Evolutionary conservation across 1,284 basidiomycete species (phyloP).

Genomic region (Testicularia cyperi): DNA sequence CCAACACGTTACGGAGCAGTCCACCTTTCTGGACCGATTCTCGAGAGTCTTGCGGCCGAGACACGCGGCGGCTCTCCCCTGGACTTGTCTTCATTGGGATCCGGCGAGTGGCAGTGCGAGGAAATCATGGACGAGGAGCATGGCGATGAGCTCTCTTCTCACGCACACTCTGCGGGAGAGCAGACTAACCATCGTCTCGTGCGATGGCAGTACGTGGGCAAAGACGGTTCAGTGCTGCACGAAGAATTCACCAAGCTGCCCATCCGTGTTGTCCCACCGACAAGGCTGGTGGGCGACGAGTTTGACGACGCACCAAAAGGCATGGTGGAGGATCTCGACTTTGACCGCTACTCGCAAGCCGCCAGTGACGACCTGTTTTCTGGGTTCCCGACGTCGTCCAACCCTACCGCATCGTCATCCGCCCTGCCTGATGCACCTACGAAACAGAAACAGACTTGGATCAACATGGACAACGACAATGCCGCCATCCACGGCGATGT

Average conservation of each 20-base stretch:
- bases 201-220: slow-evolving; percentile 30
- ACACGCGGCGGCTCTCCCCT: slow-evolving; percentile 3
- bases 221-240: slow-evolving; percentile 30
- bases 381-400: slow-evolving; percentile 14
- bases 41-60: slow-evolving; percentile 26
- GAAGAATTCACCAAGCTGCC: slow-evolving; percentile 33
- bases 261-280: slow-evolving; percentile 11
- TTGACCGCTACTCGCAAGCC: slow-evolving; percentile 23
- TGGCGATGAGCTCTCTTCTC: too few relatives aligned
- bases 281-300: neutral
- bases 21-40: slow-evolving; percentile 41
- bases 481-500: neutral
- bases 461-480: too few relatives aligned
- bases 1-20: slow-evolving; percentile 51
- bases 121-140: slow-evolving; percentile 25
- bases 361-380: slow-evolving; percentile 32
- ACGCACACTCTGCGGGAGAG: neutral
- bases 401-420: slow-evolving; percentile 3
- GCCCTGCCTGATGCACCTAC: slow-evolving; percentile 1
- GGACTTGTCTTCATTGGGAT: slow-evolving; percentile 12
- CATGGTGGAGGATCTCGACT: slow-evolving; percentile 23
- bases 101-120: slow-evolving; percentile 23
- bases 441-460: neutral
- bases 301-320: slow-evolving; percentile 5
- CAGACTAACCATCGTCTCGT: slow-evolving; percentile 14